Evolutionary conservation across 768 basidiomycete species (phyloP), one percentile per base, ranked within the genome.

Genomic region (Symmetrospora coprosmae): DNA sequence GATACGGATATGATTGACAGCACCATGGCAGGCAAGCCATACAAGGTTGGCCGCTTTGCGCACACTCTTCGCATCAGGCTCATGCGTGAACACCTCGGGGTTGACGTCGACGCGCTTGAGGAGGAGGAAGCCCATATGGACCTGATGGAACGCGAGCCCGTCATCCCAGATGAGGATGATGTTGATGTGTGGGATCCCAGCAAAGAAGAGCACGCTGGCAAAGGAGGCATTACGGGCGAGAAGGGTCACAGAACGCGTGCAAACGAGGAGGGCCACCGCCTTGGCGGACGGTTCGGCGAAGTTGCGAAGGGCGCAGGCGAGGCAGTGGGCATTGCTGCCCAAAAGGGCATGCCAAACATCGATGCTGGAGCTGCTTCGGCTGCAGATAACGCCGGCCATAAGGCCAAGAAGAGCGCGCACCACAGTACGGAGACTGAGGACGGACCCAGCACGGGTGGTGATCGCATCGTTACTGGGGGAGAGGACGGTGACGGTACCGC

Each of bases 1-100:
- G 94, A 99, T 68, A 97, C 92, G 2, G 92, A 99, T 68, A 85
- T 99, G 86, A 85, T 97, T 50, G 83, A 92, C 61, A 80, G 90
- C 53, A 83, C 79, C 0, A 97, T 99, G 92, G 92, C 83, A 8
- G 92, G 94, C 17, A 81, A 81, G 66, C 86, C 90, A 0, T 97
- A 85, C 77, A 81, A 87, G 78, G 92, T 97, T 61, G 94, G 94
- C 19, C 84, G 92, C 25, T 99, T 94, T 72, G 90, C 92, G 1
- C 94, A 99, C 72, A 85, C 86, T 2, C 78, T 99, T 11, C 84
- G 94, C 5, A 78, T 97, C 45, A 82, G 92, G 17, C 76, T 99
- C 62, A 99, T 99, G 94, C 79, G 86, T 64, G 94, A 99, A 70
- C 94, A 99, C 70, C 77, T 94, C 61, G 94, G 94, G 2, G 78